Conservation (phyloP, 345 rosid genomes). For the Diplotaxis tenuifolia region DNA sequence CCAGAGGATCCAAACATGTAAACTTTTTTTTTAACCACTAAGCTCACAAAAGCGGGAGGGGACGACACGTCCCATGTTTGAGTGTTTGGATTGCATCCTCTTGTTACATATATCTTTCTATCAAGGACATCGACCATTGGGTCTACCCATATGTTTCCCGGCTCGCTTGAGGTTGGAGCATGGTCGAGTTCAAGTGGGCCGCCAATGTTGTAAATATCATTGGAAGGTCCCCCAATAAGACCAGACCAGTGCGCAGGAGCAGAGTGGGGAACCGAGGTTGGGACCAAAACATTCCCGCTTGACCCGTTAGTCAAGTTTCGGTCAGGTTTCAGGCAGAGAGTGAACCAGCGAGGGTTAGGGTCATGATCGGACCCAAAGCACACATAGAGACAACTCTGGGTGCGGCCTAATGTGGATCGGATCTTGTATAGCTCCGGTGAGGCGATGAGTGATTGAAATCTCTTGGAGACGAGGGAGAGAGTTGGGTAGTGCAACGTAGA, state of each 20-base stretch:
- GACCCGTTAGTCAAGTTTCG: background rate
- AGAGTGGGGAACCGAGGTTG: constrained; percentile 28
- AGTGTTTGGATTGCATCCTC: background rate
- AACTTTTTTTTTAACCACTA: background rate
- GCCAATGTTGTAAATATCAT: constrained; percentile 51
- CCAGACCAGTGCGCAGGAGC: constrained; percentile 41
- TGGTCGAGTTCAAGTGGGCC: constrained; percentile 49
- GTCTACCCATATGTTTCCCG: constrained; percentile 1
- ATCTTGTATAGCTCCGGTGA: background rate
- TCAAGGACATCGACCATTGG: background rate
- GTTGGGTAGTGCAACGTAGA: background rate
- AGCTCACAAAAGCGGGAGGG: background rate
- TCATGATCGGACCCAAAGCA: background rate
- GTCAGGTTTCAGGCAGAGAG: background rate
- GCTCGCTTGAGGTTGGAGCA: background rate
- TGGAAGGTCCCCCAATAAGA: constrained; percentile 4
- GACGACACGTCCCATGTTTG: background rate
- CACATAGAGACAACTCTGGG: background rate
- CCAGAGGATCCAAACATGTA: background rate
- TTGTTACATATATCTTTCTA: background rate
- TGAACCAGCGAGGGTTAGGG: background rate
- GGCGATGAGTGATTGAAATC: background rate
- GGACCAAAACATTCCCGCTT: background rate
- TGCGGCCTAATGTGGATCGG: background rate
- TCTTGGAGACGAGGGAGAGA: background rate